Conservation (phyloP, 441 rosid species). For the Adansonia grandidieri region DNA sequence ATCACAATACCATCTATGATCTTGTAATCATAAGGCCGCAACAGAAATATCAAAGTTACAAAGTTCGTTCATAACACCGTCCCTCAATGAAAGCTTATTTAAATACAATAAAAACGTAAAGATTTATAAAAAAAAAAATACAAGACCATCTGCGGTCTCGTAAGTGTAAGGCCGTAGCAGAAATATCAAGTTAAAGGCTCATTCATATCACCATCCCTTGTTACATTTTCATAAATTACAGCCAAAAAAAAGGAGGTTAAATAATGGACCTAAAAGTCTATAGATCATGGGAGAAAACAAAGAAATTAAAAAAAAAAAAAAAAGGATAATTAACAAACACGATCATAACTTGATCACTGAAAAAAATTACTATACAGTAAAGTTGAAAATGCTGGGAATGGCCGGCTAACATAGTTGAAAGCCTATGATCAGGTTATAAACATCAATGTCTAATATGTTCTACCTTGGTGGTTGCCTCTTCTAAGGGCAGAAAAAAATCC, state of each 20-base stretch:
- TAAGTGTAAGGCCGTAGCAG: background rate
- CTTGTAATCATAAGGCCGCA: too few species aligned
- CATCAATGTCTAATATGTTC: conserved; percentile 7
- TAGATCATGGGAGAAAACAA: background rate
- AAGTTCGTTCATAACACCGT: too few species aligned
- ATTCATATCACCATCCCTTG: background rate
- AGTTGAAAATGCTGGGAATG: background rate
- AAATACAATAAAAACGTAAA: too few species aligned
- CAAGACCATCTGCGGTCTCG: background rate
- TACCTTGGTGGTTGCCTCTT: conserved; percentile 63
- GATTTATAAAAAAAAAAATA: background rate
- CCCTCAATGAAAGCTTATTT: too few species aligned
- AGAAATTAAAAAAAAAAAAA: background rate
- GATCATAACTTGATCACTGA: conserved; percentile 1
- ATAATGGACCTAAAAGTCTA: background rate
- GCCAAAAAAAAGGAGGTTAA: background rate
- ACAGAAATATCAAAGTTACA: too few species aligned
- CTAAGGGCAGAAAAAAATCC: conserved; percentile 79
- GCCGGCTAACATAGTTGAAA: conserved; percentile 13
- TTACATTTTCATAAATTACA: background rate
- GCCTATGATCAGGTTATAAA: conserved; percentile 22
- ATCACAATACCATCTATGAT: too few species aligned
- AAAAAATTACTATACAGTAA: conserved; percentile 36
- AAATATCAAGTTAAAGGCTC: background rate
- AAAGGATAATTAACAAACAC: background rate